A percentile compares a stretch with the other conserved stretches of the same genome.
Conservation (phyloP, 208 protist species). For the Lotmaria passim region DNA sequence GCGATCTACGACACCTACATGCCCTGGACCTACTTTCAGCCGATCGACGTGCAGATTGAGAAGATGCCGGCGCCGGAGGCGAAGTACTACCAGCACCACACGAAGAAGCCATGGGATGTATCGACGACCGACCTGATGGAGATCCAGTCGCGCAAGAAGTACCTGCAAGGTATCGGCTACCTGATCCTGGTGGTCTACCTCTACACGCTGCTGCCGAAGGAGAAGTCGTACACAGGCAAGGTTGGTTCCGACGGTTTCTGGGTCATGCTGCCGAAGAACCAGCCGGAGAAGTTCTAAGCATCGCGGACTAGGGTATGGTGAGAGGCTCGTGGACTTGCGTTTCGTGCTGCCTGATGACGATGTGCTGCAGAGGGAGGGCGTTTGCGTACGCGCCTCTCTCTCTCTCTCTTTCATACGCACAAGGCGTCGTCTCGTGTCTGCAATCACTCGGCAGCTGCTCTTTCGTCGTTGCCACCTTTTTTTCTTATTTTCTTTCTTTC, state of each 20-base stretch:
- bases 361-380: not conserved
- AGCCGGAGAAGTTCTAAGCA: conserved; percentile 86
- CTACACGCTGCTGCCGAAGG: conserved; percentile 92
- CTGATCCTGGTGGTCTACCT: conserved; percentile 68
- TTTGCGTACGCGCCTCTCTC: not conserved
- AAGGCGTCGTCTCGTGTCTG: too few relatives aligned
- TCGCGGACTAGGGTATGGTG: not conserved
- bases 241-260: conserved; percentile 85
- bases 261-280: conserved; percentile 86
- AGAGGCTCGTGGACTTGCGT: not conserved
- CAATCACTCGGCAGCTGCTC: too few relatives aligned
- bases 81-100: conserved; percentile 91
- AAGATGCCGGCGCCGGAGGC: conserved; percentile 85
- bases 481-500: too few relatives aligned
- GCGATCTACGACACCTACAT: conserved; percentile 91
- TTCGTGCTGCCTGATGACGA: not conserved
- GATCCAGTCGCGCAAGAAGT: conserved; percentile 90
- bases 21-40: conserved; percentile 93
- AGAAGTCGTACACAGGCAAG: conserved; percentile 89
- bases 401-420: too few relatives aligned
- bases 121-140: conserved; percentile 88
- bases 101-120: conserved; percentile 89
- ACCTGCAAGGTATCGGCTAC: conserved; percentile 82
- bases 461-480: too few relatives aligned
- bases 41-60: conserved; percentile 85